Evolutionary conservation across 1,139 yeast species (phyloP), one percentile per base, ranked within the genome.

Genomic region (Nakaseomyces delphensis): DNA sequence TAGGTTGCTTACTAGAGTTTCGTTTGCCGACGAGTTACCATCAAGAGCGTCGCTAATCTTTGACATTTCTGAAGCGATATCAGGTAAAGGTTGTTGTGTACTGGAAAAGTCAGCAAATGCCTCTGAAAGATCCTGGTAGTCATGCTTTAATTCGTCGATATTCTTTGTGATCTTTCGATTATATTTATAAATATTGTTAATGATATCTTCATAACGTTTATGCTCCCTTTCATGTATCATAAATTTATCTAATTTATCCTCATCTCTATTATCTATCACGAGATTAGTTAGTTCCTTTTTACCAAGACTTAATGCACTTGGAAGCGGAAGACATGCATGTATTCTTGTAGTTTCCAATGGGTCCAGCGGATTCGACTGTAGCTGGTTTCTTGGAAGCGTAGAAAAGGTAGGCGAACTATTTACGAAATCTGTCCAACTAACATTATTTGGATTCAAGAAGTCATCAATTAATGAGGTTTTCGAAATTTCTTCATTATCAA

Each of bases 1-100:
- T 38, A 89, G 67, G 38, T 77, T 76, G 32, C 77, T 74, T n/a
- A 82, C 79, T 18, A 89, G 68, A 4, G 77, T 70, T 48, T 80
- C 83, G 31, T 86, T 71, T 11, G 83, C 72, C 35, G 81, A 69
- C 45, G 77, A 79, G 28, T 79, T 77, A 36, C 83, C 73, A 57
- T 86, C 96, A 54, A 83, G 79, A 0, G 83, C 79, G 56, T 82
- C 86, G 3, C 96, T 95, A 11, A 85, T 73, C 48, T 77, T 76
- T 50, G 87, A 95, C 39, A 86, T 68, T 2, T 72, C 71, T 4
- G 71, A 64, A 9, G 56, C 57, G 9, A 58, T 35, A n/a, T 52
- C 59, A 4, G 55, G 50, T 6, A 54, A 55, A 13, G 47, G 48
- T 11, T 87, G 77, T 55, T 84, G 77, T 1, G 85, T 77, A 52